Conservation (phyloP, 768 basidiomycete genomes). For the Naganishia randhawae region DNA sequence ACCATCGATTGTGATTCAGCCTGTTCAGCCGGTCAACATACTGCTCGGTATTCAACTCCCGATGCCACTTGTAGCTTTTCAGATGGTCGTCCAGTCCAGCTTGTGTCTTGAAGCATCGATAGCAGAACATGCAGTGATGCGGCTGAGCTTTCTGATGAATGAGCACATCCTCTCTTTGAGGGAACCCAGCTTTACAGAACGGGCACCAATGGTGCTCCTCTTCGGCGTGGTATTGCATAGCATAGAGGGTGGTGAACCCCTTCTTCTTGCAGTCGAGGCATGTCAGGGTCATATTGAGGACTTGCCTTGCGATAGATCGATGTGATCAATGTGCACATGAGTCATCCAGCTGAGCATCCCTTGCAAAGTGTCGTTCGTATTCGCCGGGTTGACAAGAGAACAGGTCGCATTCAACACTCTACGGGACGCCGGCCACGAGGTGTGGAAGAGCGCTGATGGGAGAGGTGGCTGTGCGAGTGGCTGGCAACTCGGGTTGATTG, state of each 20-base stretch:
- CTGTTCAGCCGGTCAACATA: too few relatives aligned
- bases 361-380: neutral
- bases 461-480: too few relatives aligned
- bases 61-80: neutral
- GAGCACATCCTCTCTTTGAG: neutral
- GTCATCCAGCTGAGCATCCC: neutral
- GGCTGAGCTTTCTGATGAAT: neutral
- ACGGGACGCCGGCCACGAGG: too few relatives aligned
- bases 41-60: neutral
- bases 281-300: conserved; percentile 8
- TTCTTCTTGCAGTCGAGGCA: conserved; percentile 18
- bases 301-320: neutral
- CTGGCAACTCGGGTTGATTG: too few relatives aligned
- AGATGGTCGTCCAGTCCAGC: neutral
- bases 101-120: neutral
- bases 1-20: neutral
- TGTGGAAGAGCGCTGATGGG: too few relatives aligned
- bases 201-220: neutral
- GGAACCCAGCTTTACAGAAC: neutral
- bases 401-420: too few relatives aligned
- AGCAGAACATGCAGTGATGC: neutral
- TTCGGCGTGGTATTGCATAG: conserved; percentile 1
- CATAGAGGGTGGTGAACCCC: neutral
- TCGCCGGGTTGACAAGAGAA: too few relatives aligned
- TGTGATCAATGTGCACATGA: neutral